Base-by-base conservation (phyloP, 2,329 filamentous ascomycete genomes). In the Macroventuria anomochaeta region DNA sequence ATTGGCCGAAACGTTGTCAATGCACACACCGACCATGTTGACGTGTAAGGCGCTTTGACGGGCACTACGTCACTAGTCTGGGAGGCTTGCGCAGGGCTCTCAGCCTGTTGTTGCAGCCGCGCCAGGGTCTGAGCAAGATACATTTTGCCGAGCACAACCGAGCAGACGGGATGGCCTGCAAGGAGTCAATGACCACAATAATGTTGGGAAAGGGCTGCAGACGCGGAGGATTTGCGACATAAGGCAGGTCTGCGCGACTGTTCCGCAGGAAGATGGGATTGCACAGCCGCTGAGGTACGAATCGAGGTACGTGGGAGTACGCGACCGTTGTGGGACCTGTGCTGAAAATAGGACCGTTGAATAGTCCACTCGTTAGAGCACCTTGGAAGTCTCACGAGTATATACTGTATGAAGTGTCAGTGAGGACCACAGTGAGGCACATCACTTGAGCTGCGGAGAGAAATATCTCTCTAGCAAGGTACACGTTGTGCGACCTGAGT, bases 1-100 rank as follows among this genome's bases (percentile, higher is more conserved):
- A 53, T 53, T 53, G 51, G 51, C 37, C 32, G 32, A 42, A 21
- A 44, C 17, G 52, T 38, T 40, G 33, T 53, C 33, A 46, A 47
- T 38, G 42, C 57, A 54, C 55, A 62, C 59, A 60, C 52, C 47
- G 59, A 56, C 58, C 52, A 53, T 46, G 57, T 66, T 58, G 60
- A 66, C 63, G 63, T 66, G 63, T 53, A 50, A 32, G 44, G 41
- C 44, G 46, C 52, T 49, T 46, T 46, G 46, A 55, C 46, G 36
- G 33, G 40, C 39, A 44, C 52, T 55, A 55, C 52, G 52, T 53
- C 55, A 51, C 50, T 53, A 53, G 50, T 42, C 32, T 41, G 26
- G 33, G 39, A 46, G 31, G 52, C 52, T 58, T 53, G 52, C 52
- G 57, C 61, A 64, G 61, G 61, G 57, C 51, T 52, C 38, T 28